Evolutionary conservation across 169 alveolate species (phyloP).

Genomic region (Plasmodium malariae): DNA sequence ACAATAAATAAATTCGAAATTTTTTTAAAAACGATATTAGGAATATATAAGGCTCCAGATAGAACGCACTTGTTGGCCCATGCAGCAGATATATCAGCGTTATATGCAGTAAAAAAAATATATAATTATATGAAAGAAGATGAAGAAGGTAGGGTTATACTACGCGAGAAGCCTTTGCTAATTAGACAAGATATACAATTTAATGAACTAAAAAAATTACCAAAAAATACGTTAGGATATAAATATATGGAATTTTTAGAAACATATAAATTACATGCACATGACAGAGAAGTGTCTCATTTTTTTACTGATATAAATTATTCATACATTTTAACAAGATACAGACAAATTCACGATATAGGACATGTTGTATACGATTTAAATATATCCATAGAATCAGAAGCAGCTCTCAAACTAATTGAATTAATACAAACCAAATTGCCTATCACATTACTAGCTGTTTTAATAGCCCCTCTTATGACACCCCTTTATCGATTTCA

Average conservation of each 20-base stretch:
- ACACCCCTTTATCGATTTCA: slow-evolving; percentile 70
- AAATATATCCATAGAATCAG: slow-evolving; percentile 74
- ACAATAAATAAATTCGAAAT: slow-evolving; percentile 46
- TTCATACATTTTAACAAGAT: slow-evolving; percentile 75
- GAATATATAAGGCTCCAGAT: slow-evolving; percentile 61
- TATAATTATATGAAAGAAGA: slow-evolving; percentile 69
- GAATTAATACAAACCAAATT: slow-evolving; percentile 77
- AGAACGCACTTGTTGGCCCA: slow-evolving; percentile 75
- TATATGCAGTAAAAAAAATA: slow-evolving; percentile 43
- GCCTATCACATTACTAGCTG: slow-evolving; percentile 71
- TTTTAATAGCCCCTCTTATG: slow-evolving; percentile 75
- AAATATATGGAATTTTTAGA: slow-evolving; percentile 78
- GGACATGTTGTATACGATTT: slow-evolving; percentile 76
- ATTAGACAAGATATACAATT: slow-evolving; percentile 65
- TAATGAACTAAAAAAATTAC: slow-evolving; percentile 76
- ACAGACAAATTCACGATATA: slow-evolving; percentile 78
- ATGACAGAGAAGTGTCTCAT: slow-evolving; percentile 78
- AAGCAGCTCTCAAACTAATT: slow-evolving; percentile 74
- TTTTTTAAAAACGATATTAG: slow-evolving; percentile 48
- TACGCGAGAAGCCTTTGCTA: slow-evolving; percentile 69
- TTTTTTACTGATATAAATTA: slow-evolving; percentile 62
- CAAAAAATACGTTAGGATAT: slow-evolving; percentile 76
- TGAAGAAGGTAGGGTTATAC: slow-evolving; percentile 63
- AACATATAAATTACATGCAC: slow-evolving; percentile 74
- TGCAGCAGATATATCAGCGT: slow-evolving; percentile 76